A percentile compares a stretch with the other conserved stretches of the same genome.
Conservation (phyloP, 192 early-diverging fungal species). For the Gamsiella multidivaricata region DNA sequence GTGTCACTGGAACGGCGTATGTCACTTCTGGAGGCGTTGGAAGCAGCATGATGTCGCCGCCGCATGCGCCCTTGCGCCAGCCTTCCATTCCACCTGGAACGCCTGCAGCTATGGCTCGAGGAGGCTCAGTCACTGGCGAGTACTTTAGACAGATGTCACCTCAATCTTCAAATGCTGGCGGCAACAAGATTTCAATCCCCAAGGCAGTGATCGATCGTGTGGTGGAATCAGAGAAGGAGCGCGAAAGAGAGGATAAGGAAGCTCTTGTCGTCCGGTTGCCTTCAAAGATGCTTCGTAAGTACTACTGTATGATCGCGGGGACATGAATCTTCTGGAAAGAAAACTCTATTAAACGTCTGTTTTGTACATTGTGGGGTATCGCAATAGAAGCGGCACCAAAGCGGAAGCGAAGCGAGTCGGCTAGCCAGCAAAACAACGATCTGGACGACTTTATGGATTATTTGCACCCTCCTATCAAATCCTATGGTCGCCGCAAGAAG, state of each 20-base stretch:
- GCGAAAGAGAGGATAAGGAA: slow-evolving; percentile 46
- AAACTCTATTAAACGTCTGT: background rate
- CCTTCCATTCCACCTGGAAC: slow-evolving; percentile 34
- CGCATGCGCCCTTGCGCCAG: slow-evolving; percentile 12
- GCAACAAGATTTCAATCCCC: slow-evolving; percentile 52
- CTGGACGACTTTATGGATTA: slow-evolving; percentile 52
- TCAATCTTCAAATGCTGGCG: slow-evolving; percentile 2
- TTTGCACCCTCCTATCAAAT: slow-evolving; percentile 56
- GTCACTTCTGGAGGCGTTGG: slow-evolving; percentile 16
- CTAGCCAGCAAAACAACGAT: slow-evolving; percentile 28
- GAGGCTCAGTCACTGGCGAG: slow-evolving; percentile 5
- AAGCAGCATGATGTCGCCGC: slow-evolving; percentile 42
- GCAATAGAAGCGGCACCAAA: slow-evolving; percentile 23
- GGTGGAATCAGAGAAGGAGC: slow-evolving; percentile 39
- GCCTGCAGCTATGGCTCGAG: slow-evolving; percentile 6
- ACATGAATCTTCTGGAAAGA: background rate
- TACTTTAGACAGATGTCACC: slow-evolving; percentile 39
- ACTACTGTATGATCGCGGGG: background rate
- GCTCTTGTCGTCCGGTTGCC: slow-evolving; percentile 45
- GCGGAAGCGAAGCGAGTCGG: slow-evolving; percentile 51
- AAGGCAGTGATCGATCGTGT: slow-evolving; percentile 52
- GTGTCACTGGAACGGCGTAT: slow-evolving; percentile 47
- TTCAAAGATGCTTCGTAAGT: slow-evolving; percentile 48
- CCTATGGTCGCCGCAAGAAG: slow-evolving; percentile 60
- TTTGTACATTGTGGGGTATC: background rate